Conservation (phyloP, 2,329 filamentous ascomycete genomes). For the Escovopsis sp. region DNA sequence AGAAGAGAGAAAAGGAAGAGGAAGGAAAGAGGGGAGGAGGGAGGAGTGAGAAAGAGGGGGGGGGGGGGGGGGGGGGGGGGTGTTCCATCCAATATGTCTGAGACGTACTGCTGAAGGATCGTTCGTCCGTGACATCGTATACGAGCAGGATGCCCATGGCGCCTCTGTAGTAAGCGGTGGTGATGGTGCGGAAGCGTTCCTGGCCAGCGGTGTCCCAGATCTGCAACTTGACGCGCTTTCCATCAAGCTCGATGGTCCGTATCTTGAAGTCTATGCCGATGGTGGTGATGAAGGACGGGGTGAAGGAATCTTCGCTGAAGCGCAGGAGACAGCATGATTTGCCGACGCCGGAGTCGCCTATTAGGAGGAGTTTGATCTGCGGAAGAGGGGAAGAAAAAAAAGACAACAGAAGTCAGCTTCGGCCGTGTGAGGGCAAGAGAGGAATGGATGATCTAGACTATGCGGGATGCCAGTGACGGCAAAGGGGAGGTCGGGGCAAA, state of each 20-base stretch:
- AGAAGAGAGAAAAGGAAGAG: no score
- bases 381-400: conserved; percentile 1
- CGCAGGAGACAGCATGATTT: conserved; percentile 95
- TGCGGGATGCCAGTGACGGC: no score
- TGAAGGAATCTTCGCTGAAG: conserved; percentile 96
- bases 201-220: conserved; percentile 99
- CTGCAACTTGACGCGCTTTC: conserved; percentile 96
- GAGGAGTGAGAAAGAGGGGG: background rate
- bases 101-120: conserved; percentile 79
- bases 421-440: no score
- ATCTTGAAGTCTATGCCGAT: conserved; percentile 99
- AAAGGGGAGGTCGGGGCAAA: no score
- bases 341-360: conserved; percentile 90
- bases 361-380: conserved; percentile 85
- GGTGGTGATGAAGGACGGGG: conserved; percentile 93
- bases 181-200: conserved; percentile 97
- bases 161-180: conserved; percentile 94
- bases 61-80: background rate
- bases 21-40: no score
- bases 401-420: no score
- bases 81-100: background rate
- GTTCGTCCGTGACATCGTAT: conserved; percentile 95
- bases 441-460: no score
- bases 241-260: conserved; percentile 94
- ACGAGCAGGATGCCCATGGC: conserved; percentile 97